Percentiles rank a stretch among this genome's conserved stretches.
phyloP scores from a whole-genome alignment of 2,329 filamentous ascomycete genomes.

The Paramyrothecium sp. region DNA sequence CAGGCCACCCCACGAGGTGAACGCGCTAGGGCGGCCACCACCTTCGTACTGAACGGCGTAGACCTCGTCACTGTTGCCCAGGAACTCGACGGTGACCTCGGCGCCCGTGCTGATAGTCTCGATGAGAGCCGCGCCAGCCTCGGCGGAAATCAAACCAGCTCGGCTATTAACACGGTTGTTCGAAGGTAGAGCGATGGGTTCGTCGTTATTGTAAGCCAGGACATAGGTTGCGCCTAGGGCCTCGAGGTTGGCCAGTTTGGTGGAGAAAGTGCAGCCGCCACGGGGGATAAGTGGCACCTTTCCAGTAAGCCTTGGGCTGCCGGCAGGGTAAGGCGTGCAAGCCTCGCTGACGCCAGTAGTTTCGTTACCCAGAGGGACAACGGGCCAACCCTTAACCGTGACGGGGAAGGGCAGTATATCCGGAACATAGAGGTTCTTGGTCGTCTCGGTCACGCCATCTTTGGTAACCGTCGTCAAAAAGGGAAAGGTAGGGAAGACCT shows the following conservation, averaged over 20 bases:
- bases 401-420: background rate
- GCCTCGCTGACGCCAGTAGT: slow-evolving; percentile 22
- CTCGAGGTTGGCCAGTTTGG: slow-evolving; percentile 22
- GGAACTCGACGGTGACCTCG: slow-evolving; percentile 26
- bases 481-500: slow-evolving; percentile 7
- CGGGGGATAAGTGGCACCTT: slow-evolving; percentile 41
- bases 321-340: slow-evolving; percentile 36
- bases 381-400: no score
- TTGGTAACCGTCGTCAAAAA: slow-evolving; percentile 22
- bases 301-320: slow-evolving; percentile 34
- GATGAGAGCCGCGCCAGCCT: slow-evolving; percentile 21
- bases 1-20: slow-evolving; percentile 41
- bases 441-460: background rate
- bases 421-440: slow-evolving; percentile 11
- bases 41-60: slow-evolving; percentile 16
- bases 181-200: slow-evolving; percentile 6
- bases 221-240: slow-evolving; percentile 23
- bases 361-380: background rate
- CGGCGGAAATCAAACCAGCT: slow-evolving; percentile 11
- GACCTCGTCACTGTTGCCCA: slow-evolving; percentile 14
- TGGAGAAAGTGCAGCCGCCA: slow-evolving; percentile 25
- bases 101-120: slow-evolving; percentile 19
- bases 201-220: slow-evolving; percentile 27
- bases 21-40: slow-evolving; percentile 35
- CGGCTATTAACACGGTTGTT: slow-evolving; percentile 9